A percentile compares a stretch with the other conserved stretches of the same genome.
Evolutionary conservation across 495 filamentous ascomycete genomes (phyloP).

Genomic region (Ramalina peruviana): DNA sequence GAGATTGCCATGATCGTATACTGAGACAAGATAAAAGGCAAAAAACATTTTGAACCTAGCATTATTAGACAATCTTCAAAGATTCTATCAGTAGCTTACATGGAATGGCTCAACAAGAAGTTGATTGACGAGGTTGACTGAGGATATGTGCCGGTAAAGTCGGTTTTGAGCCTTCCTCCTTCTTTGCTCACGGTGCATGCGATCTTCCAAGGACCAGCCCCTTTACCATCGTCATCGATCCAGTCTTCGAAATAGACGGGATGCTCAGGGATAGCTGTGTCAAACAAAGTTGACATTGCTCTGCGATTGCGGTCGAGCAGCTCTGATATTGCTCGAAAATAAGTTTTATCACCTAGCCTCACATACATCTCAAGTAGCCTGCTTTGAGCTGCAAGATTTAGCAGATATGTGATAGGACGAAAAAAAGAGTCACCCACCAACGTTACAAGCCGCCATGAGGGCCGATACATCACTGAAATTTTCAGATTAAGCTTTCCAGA

Average conservation of each 20-base stretch:
- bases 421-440: constrained; percentile 22
- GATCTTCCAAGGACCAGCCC: constrained; percentile 33
- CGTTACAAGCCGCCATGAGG: constrained; percentile 33
- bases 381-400: no score
- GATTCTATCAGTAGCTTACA: constrained; percentile 10
- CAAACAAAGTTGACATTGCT: constrained; percentile 31
- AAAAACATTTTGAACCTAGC: constrained; percentile 34
- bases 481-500: no score
- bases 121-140: constrained; percentile 36
- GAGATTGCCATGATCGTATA: constrained; percentile 30
- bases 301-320: constrained; percentile 30
- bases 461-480: constrained; percentile 28
- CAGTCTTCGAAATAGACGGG: constrained; percentile 34
- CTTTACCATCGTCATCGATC: constrained; percentile 39
- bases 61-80: no score
- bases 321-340: constrained; percentile 29
- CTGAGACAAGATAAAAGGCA: constrained; percentile 34
- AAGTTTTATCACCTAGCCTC: constrained; percentile 29
- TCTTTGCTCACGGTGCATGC: constrained; percentile 34
- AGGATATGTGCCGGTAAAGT: constrained; percentile 34
- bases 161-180: constrained; percentile 26
- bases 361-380: constrained; percentile 26
- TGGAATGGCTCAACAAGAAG: constrained; percentile 34
- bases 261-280: constrained; percentile 29
- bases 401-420: constrained; percentile 3